phyloP scores from a whole-genome alignment of 169 alveolate genomes.

The Cystoisospora suis region DNA sequence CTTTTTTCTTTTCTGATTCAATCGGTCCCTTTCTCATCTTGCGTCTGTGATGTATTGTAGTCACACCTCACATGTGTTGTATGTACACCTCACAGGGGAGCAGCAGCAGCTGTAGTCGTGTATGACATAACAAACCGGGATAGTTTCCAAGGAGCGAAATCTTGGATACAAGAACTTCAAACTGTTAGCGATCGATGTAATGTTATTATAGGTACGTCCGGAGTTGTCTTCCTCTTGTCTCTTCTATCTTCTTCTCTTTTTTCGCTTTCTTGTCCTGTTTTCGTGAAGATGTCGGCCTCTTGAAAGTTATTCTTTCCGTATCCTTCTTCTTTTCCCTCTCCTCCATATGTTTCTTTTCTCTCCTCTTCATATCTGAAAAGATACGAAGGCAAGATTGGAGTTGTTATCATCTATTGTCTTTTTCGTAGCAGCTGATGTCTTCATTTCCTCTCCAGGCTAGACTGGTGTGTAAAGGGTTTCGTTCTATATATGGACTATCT shows the following conservation, averaged over 20 bases:
- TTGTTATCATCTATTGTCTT: too few species aligned
- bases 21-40: not conserved
- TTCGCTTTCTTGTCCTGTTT: not conserved
- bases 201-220: conserved; percentile 54
- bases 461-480: too few species aligned
- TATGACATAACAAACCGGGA: conserved; percentile 83
- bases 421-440: too few species aligned
- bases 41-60: not conserved
- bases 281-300: not conserved
- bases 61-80: not conserved
- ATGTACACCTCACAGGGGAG: too few species aligned
- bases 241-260: not conserved
- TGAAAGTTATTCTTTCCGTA: not conserved
- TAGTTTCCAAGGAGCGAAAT: conserved; percentile 82
- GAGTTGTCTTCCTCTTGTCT: not conserved
- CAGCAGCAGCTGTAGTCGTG: conserved; percentile 88
- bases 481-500: too few species aligned
- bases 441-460: too few species aligned
- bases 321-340: not conserved
- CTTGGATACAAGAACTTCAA: conserved; percentile 83
- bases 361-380: too few species aligned
- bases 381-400: too few species aligned
- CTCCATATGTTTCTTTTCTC: not conserved
- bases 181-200: conserved; percentile 69
- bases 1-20: not conserved